These are phyloP conservation scores for Penicillium ochrochloron DNA, from an alignment of 495 filamentous ascomycete genomes.

Conservation along the genomic window DNA sequence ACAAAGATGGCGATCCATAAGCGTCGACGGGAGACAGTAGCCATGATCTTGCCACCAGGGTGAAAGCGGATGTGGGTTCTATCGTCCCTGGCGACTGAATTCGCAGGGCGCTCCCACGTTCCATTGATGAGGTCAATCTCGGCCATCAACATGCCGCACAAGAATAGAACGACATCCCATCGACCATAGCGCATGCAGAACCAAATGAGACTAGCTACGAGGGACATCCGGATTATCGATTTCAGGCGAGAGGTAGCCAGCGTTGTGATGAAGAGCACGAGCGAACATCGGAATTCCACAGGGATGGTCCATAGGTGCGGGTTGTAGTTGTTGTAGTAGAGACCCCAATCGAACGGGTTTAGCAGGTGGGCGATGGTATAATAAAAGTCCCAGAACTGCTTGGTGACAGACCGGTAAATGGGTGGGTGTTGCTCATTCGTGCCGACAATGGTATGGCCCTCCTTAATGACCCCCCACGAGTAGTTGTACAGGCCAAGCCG, in stretches of 20 bases:
- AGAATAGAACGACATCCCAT: constrained; percentile 64
- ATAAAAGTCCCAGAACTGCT: constrained; percentile 55
- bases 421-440: constrained; percentile 53
- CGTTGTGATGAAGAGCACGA: constrained; percentile 65
- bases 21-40: constrained; percentile 49
- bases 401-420: constrained; percentile 49
- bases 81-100: constrained; percentile 15
- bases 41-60: constrained; percentile 34
- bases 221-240: constrained; percentile 48
- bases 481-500: constrained; percentile 56
- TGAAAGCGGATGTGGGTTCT: constrained; percentile 30
- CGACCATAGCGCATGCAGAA: constrained; percentile 63
- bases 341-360: constrained; percentile 59
- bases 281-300: constrained; percentile 67
- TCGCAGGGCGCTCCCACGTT: constrained; percentile 40
- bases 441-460: constrained; percentile 49
- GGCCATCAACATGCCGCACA: constrained; percentile 62
- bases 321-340: constrained; percentile 63
- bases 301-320: constrained; percentile 77
- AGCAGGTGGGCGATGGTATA: constrained; percentile 51
- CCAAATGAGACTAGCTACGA: constrained; percentile 50
- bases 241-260: constrained; percentile 58
- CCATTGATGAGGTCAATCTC: constrained; percentile 59
- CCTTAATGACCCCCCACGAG: constrained; percentile 42
- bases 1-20: constrained; percentile 59